Evolutionary conservation across 2,329 filamentous ascomycete genomes (phyloP).

Genomic region (Dothideomycetes sp.): DNA sequence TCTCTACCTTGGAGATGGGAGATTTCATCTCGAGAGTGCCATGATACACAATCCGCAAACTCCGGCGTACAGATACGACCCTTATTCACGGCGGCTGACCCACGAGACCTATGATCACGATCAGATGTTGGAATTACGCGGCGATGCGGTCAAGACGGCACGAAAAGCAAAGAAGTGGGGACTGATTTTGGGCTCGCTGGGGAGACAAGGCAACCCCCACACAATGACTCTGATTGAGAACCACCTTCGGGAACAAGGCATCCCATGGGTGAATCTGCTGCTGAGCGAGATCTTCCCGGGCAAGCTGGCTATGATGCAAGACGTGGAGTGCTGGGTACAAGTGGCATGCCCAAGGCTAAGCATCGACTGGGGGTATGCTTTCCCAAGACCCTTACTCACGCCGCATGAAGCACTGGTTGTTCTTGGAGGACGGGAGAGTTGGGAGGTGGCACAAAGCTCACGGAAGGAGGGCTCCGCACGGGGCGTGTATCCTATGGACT

Average conservation of each 20-base stretch:
- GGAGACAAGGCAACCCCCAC: slow-evolving; percentile 89
- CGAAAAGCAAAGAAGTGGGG: slow-evolving; percentile 81
- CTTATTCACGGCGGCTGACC: slow-evolving; percentile 84
- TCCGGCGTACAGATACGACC: slow-evolving; percentile 91
- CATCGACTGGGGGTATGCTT: slow-evolving; percentile 98
- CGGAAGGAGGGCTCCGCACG: slow-evolving; percentile 12
- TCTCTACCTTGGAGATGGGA: slow-evolving; percentile 81
- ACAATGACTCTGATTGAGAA: slow-evolving; percentile 80
- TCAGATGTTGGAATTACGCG: slow-evolving; percentile 75
- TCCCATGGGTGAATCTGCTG: slow-evolving; percentile 74
- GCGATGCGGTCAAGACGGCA: slow-evolving; percentile 64
- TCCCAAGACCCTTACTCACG: slow-evolving; percentile 75
- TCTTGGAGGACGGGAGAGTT: slow-evolving; percentile 64
- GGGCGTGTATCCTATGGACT: slow-evolving; percentile 81
- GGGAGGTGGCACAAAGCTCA: slow-evolving; percentile 34
- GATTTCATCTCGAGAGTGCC: slow-evolving; percentile 93
- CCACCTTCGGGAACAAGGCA: slow-evolving; percentile 57
- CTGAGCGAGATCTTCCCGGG: slow-evolving; percentile 94
- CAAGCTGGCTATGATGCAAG: slow-evolving; percentile 82
- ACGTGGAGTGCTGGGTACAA: slow-evolving; percentile 97
- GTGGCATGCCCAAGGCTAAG: slow-evolving; percentile 93
- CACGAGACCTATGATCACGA: slow-evolving; percentile 85
- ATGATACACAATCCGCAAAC: slow-evolving; percentile 96
- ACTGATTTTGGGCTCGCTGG: slow-evolving; percentile 82
- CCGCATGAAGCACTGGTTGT: slow-evolving; percentile 92